Percentiles rank a stretch among this genome's conserved stretches.
Conservation (phyloP, 1,139 yeast species). For the Geotrichum citri-aurantii region DNA sequence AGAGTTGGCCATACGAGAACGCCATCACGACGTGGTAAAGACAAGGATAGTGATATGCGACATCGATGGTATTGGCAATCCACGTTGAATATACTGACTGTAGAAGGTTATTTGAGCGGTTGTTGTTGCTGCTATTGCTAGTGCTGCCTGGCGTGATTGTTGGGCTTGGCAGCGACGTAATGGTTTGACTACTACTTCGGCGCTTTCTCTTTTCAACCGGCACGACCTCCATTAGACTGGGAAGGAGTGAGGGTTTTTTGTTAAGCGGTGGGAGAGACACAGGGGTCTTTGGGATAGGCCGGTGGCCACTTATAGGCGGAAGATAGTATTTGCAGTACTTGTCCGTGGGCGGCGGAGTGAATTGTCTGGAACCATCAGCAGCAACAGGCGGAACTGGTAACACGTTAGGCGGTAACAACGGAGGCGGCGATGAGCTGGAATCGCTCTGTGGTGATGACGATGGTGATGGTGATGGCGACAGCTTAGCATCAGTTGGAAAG, state of each 20-base stretch:
- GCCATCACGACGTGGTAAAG: constrained; percentile 34
- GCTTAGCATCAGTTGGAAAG: constrained; percentile 3
- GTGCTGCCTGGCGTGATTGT: not conserved
- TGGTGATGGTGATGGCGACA: not conserved
- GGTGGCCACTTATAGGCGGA: constrained; percentile 7
- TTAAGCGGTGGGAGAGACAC: constrained; percentile 5
- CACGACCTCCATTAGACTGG: not conserved
- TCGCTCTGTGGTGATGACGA: not conserved
- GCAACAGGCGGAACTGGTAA: constrained; percentile 2
- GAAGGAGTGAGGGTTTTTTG: not conserved
- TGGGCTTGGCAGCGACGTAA: not conserved
- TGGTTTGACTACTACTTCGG: not conserved
- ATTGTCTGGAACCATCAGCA: not conserved
- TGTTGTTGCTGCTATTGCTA: not conserved
- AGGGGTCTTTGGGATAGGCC: constrained; percentile 1
- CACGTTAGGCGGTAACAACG: not conserved
- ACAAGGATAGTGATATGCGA: constrained; percentile 27
- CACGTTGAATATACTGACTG: constrained; percentile 30
- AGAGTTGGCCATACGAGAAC: constrained; percentile 29
- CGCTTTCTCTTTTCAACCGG: not conserved
- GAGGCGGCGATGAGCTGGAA: not conserved
- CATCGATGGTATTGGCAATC: constrained; percentile 26
- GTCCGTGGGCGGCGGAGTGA: constrained; percentile 11
- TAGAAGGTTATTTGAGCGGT: constrained; percentile 31
- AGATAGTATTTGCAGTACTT: constrained; percentile 11